Conservation (phyloP, 805 yeast species). For the Candida golubevii region DNA sequence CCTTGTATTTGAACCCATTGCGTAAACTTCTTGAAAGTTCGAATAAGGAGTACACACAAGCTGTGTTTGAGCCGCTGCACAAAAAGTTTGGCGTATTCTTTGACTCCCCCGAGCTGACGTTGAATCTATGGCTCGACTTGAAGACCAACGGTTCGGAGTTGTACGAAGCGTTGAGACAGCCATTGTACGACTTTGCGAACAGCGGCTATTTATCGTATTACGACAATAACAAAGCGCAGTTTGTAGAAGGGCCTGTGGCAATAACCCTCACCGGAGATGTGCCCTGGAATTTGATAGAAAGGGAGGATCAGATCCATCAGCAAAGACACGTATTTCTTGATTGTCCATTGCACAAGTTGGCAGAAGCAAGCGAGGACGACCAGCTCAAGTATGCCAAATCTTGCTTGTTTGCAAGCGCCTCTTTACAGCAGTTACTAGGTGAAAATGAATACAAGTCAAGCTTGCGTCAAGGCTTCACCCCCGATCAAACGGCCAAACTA, state of each 20-base stretch:
- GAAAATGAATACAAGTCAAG: constrained; percentile 10
- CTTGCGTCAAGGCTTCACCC: constrained; percentile 28
- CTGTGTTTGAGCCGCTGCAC: constrained; percentile 13
- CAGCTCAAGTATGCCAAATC: constrained; percentile 23
- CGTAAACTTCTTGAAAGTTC: constrained; percentile 43
- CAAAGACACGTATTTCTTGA: constrained; percentile 47
- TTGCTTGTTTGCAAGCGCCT: constrained; percentile 41
- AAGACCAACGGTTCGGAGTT: constrained; percentile 51
- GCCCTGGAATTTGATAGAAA: constrained; percentile 39
- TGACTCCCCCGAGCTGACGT: constrained; percentile 46
- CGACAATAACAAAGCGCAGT: constrained; percentile 29
- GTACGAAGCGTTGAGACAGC: constrained; percentile 41
- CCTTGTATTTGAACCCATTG: constrained; percentile 54
- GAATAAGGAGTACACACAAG: constrained; percentile 32
- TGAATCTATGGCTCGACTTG: constrained; percentile 61
- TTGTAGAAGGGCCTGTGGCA: constrained; percentile 52
- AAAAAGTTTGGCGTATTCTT: constrained; percentile 32
- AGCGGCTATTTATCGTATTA: constrained; percentile 49
- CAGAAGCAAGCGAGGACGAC: constrained; percentile 19
- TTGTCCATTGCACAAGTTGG: constrained; percentile 42
- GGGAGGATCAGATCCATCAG: constrained; percentile 11
- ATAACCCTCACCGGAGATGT: constrained; percentile 64
- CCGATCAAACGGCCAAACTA: constrained; percentile 27
- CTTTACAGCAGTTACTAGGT: constrained; percentile 33
- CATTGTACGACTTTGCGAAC: constrained; percentile 45